Percentiles rank a stretch among this genome's conserved stretches.
Conservation (phyloP, 2,329 filamentous ascomycete genomes). For the Alternaria longipes region DNA sequence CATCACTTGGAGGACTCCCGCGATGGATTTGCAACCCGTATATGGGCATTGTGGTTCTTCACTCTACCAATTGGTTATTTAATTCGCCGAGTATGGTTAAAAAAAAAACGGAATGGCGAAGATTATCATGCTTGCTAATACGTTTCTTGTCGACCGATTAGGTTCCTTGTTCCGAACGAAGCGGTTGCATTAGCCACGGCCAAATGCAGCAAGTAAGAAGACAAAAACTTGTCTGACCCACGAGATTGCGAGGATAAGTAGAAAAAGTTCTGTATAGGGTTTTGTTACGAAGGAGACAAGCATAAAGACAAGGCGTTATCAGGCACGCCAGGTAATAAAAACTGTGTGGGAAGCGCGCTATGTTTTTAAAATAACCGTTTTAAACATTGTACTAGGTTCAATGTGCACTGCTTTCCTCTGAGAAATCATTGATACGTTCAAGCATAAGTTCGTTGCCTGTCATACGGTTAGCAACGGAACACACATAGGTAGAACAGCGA, state of each 20-base stretch:
- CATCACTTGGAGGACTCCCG: too few species aligned
- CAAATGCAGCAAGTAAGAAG: neutral
- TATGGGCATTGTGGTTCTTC: neutral
- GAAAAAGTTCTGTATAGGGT: too few species aligned
- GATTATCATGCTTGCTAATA: neutral
- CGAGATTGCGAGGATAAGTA: neutral
- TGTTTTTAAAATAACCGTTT: neutral
- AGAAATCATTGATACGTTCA: neutral
- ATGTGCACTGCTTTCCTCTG: neutral
- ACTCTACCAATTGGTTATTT: neutral
- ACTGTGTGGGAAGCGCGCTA: neutral
- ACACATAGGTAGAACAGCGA: too few species aligned
- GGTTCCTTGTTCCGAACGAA: neutral
- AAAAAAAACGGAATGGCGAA: neutral
- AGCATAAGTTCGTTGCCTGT: neutral
- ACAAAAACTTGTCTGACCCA: neutral
- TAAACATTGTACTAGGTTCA: neutral
- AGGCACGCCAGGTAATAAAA: neutral
- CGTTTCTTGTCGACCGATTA: neutral
- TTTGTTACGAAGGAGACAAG: neutral
- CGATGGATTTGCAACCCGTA: neutral
- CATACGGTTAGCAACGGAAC: neutral
- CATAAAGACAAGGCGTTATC: neutral
- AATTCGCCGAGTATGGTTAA: neutral
- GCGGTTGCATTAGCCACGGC: neutral